phyloP scores from a whole-genome alignment of 495 filamentous ascomycete species.

The Hypoxylon lienhwacheense region DNA sequence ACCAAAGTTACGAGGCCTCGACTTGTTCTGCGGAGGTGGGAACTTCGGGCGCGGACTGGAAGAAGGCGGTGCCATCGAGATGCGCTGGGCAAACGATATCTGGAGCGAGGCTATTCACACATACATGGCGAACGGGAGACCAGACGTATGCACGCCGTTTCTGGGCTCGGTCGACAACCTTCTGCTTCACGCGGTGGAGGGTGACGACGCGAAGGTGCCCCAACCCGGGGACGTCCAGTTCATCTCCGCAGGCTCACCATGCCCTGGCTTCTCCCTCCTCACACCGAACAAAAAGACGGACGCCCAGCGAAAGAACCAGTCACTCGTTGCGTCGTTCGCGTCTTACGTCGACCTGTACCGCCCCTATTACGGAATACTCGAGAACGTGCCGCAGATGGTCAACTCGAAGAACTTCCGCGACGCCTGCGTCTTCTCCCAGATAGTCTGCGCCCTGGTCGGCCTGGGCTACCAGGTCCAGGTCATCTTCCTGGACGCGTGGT shows the following conservation, averaged over 20 bases:
- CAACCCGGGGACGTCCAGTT: conserved; percentile 63
- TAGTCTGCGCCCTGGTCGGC: conserved; percentile 68
- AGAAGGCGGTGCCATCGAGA: conserved; percentile 65
- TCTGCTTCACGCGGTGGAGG: conserved; percentile 56
- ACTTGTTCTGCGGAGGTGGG: conserved; percentile 74
- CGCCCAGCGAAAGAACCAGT: conserved; percentile 62
- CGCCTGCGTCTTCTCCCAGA: conserved; percentile 65
- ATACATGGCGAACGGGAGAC: conserved; percentile 61
- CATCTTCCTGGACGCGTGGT: conserved; percentile 68
- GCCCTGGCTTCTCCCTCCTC: conserved; percentile 67
- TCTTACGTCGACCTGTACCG: conserved; percentile 72
- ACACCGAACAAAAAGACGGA: conserved; percentile 55
- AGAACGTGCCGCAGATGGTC: conserved; percentile 70
- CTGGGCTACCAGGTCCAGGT: conserved; percentile 72
- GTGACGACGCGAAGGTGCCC: conserved; percentile 52
- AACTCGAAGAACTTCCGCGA: conserved; percentile 40
- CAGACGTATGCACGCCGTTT: conserved; percentile 49
- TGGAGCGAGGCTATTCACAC: conserved; percentile 64
- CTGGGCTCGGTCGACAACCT: conserved; percentile 72
- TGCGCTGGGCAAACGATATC: conserved; percentile 67
- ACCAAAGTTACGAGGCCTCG: conserved; percentile 57
- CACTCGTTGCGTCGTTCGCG: conserved; percentile 71
- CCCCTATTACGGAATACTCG: conserved; percentile 69
- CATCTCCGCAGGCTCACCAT: conserved; percentile 72
- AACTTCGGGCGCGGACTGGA: conserved; percentile 75